These are phyloP conservation scores for Pythium dissimile DNA, from an alignment of 352 stramenopile species.

Conservation along the genomic window DNA sequence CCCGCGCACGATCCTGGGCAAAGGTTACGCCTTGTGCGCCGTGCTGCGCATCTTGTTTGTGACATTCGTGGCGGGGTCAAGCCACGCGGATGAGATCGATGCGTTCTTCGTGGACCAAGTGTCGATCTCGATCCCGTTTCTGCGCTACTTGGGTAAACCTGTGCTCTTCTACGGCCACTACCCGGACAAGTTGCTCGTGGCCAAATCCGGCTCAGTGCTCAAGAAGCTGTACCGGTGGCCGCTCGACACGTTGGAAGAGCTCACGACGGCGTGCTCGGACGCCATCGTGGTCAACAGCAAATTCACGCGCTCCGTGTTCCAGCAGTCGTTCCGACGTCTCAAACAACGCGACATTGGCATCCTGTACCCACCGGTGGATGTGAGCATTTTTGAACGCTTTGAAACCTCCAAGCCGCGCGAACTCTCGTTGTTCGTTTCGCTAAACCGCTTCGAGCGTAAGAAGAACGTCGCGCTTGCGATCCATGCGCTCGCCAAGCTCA, in stretches of 20 bases:
- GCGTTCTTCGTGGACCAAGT: slow-evolving; percentile 83
- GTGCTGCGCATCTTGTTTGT: slow-evolving; percentile 94
- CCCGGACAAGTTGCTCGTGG: slow-evolving; percentile 95
- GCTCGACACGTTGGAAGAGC: slow-evolving; percentile 93
- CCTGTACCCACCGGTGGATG: slow-evolving; percentile 94
- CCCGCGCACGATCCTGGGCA: slow-evolving; percentile 84
- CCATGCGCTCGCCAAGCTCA: slow-evolving; percentile 66
- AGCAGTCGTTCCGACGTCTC: slow-evolving; percentile 85
- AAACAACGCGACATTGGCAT: slow-evolving; percentile 65
- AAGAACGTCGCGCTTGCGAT: slow-evolving; percentile 95
- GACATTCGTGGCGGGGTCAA: slow-evolving; percentile 51
- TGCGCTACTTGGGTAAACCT: slow-evolving; percentile 65
- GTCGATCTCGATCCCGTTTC: slow-evolving; percentile 72
- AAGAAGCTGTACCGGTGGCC: slow-evolving; percentile 89
- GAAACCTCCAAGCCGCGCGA: slow-evolving; percentile 31
- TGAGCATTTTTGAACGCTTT: slow-evolving; percentile 57
- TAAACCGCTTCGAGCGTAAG: slow-evolving; percentile 99
- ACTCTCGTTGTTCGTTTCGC: slow-evolving; percentile 87
- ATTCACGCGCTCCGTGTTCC: slow-evolving; percentile 92
- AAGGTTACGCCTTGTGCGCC: slow-evolving; percentile 92
- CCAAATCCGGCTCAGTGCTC: slow-evolving; percentile 50
- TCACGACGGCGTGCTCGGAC: slow-evolving; percentile 87
- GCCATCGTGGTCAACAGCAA: slow-evolving; percentile 95
- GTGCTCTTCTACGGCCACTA: slow-evolving; percentile 99
- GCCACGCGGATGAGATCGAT: slow-evolving; percentile 48